These are phyloP conservation scores for Solanum lycopersicoides DNA, from an alignment of 257 asterid species.

Conservation along the genomic window DNA sequence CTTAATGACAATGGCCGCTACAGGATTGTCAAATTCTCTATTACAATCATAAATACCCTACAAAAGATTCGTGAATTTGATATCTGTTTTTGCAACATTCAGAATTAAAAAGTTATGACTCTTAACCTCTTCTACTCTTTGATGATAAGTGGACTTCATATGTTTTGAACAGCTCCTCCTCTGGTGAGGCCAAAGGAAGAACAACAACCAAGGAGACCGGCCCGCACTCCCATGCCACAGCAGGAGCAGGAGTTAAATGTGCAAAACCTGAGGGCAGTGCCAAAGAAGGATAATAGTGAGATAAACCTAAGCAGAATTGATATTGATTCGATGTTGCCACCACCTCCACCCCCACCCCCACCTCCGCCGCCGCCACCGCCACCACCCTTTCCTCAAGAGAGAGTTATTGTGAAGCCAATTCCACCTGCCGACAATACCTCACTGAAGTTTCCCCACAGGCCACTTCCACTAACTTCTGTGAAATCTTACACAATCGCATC, in stretches of 20 bases:
- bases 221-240: slow-evolving; percentile 42
- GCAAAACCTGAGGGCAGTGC: slow-evolving; percentile 36
- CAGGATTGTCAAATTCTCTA: background rate
- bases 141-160: background rate
- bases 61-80: background rate
- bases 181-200: slow-evolving; percentile 57
- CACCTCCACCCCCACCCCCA: background rate
- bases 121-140: background rate
- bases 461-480: slow-evolving; percentile 54
- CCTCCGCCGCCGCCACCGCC: slow-evolving; percentile 34
- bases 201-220: slow-evolving; percentile 31
- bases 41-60: background rate
- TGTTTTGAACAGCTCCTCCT: slow-evolving; percentile 43
- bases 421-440: slow-evolving; percentile 28
- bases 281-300: slow-evolving; percentile 41
- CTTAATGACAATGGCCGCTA: background rate
- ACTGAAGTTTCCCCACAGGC: slow-evolving; percentile 19
- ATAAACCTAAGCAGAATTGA: slow-evolving; percentile 62
- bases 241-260: slow-evolving; percentile 37
- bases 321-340: slow-evolving; percentile 50
- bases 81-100: background rate
- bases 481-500: slow-evolving; percentile 75
- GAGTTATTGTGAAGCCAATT: slow-evolving; percentile 50
- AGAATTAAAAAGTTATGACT: background rate
- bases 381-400: slow-evolving; percentile 43